Evolutionary conservation across 202 grass and related monocot species (phyloP), one percentile per base, ranked within the genome.

Genomic region (Zizania palustris): DNA sequence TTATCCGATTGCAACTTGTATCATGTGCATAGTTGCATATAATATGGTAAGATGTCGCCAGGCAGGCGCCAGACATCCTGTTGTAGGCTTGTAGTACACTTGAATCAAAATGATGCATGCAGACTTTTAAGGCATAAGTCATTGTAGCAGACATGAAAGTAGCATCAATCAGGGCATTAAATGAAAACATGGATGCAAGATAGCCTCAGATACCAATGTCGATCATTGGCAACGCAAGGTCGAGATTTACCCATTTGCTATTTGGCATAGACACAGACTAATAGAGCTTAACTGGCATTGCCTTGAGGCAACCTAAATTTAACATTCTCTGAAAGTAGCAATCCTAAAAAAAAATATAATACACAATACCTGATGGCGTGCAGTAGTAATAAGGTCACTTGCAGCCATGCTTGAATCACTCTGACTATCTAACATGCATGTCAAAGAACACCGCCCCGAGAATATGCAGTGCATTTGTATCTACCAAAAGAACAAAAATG

Each of bases 331-430:
- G n/a, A 21, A 71, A 58, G 12, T 16, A 7, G 11, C 3, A 63
- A 63, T 46, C 44, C 45, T 28, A 3, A 33, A 66, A 33, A 66
- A 38, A 73, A 59, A 19, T 8, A 45, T 4, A 81, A 12, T 13
- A 67, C n/a, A 11, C 14, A 20, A 3, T 78, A 97, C 93, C 89
- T 94, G 83, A 78, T 86, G 91, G 11, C 95, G 91, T 33, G 80
- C 85, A 72, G 84, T 81, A 69, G 76, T 69, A 73, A 97, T 70
- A 34, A 83, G 48, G 44, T 92, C 86, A 11, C 67, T 85, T 6
- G 91, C 71, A 56, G 87, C 87, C 66, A 88, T 80, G 61, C 95
- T 97, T 60, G 91, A 92, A 85, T 97, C 91, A 8, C 85, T 94
- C 79, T 94, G 95, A 67, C 91, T 98, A 94, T 98, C 91, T 94